These are phyloP conservation scores for Nadsonia commutata DNA, from an alignment of 1,139 yeast species.

Conservation along the genomic window DNA sequence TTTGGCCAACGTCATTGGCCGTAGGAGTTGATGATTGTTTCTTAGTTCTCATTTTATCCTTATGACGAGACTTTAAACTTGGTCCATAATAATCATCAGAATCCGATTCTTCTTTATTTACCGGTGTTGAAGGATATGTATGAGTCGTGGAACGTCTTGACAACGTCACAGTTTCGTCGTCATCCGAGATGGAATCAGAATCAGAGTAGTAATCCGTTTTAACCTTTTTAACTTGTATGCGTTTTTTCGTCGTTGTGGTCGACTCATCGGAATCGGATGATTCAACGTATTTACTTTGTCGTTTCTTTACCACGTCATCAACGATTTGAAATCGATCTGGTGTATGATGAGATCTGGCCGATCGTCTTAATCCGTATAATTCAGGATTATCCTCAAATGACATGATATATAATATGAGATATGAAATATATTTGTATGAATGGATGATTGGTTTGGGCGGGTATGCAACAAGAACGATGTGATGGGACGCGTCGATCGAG, in stretches of 20 bases:
- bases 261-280: conserved; percentile 12
- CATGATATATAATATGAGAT: too few species aligned
- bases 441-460: too few species aligned
- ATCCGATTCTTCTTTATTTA: conserved; percentile 14
- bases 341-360: conserved; percentile 52
- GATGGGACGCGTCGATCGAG: too few species aligned
- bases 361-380: conserved; percentile 80
- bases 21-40: not conserved
- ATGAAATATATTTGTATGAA: too few species aligned
- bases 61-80: conserved; percentile 5
- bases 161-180: too few species aligned
- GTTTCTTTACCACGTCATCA: conserved; percentile 18
- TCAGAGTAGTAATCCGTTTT: conserved; percentile 9
- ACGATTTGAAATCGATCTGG: conserved; percentile 32
- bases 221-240: conserved; percentile 6
- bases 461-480: too few species aligned
- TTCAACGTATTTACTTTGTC: conserved; percentile 14
- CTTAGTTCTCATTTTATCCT: conserved; percentile 6
- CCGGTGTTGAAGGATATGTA: conserved; percentile 9
- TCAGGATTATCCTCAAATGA: conserved; percentile 45
- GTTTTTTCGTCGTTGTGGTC: conserved; percentile 2
- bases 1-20: conserved; percentile 17
- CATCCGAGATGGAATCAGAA: too few species aligned
- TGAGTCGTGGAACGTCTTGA: conserved; percentile 1
- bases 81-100: conserved; percentile 15